Conservation (phyloP, 164 flowering plant species). For the Annona cherimola region DNA sequence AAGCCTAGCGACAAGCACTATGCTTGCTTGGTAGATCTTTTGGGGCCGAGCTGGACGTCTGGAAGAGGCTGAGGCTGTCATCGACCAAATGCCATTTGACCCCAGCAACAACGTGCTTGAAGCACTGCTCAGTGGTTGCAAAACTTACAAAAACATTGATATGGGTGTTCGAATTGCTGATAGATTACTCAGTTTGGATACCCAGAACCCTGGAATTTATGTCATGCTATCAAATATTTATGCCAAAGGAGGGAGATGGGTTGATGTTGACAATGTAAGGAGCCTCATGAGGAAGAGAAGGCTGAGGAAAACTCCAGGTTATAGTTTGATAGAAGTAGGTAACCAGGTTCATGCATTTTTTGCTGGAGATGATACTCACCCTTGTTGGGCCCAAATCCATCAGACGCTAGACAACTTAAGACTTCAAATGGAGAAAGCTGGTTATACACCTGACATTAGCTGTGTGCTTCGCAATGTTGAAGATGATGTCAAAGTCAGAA, state of each 20-base stretch:
- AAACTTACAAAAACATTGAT: constrained; percentile 28
- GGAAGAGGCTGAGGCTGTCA: constrained; percentile 31
- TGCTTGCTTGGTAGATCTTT: constrained; percentile 42
- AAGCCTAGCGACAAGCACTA: constrained; percentile 35
- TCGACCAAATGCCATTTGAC: constrained; percentile 32
- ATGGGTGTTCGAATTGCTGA: constrained; percentile 37
- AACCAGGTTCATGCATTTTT: constrained; percentile 31
- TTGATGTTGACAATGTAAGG: constrained; percentile 31
- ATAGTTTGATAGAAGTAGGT: constrained; percentile 34
- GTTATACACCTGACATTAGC: constrained; percentile 35
- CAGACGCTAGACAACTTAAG: constrained; percentile 21
- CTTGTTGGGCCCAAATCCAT: constrained; percentile 22
- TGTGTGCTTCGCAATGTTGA: constrained; percentile 36
- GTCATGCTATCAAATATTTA: constrained; percentile 40
- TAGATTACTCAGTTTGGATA: constrained; percentile 31
- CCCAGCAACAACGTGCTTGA: constrained; percentile 27
- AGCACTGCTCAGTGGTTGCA: constrained; percentile 41
- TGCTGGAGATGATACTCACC: constrained; percentile 39
- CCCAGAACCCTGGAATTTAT: constrained; percentile 37
- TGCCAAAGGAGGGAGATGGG: constrained; percentile 41
- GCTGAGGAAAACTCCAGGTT: constrained; percentile 40
- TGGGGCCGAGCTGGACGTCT: constrained; percentile 38
- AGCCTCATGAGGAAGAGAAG: constrained; percentile 36
- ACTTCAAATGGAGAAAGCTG: constrained; percentile 28
- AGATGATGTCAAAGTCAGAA: constrained; percentile 29